Evolutionary conservation across 208 protist genomes (phyloP).

Genomic region (Crithidia mellificae): DNA sequence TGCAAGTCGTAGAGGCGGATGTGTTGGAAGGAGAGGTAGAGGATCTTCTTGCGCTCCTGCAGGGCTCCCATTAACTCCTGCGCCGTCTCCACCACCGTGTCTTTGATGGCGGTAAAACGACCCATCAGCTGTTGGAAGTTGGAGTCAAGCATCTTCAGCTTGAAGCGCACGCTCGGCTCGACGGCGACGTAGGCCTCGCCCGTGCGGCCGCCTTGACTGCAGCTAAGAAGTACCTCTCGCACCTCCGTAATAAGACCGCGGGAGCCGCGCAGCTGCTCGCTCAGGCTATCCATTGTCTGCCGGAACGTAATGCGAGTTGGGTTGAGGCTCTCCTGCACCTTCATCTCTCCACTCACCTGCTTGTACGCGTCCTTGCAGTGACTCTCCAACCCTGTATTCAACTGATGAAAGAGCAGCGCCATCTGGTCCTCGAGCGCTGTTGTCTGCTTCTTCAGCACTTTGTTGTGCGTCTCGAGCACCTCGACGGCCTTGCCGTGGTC

Average conservation of each 20-base stretch:
- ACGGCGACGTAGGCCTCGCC: slow-evolving; percentile 78
- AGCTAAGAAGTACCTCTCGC: slow-evolving; percentile 60
- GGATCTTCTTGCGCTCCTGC: slow-evolving; percentile 88
- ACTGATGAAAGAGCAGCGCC: slow-evolving; percentile 88
- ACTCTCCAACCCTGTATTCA: slow-evolving; percentile 80
- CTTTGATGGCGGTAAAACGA: slow-evolving; percentile 85
- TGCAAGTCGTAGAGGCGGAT: slow-evolving; percentile 92
- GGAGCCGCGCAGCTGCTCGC: slow-evolving; percentile 76
- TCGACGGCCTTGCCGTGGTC: slow-evolving; percentile 84
- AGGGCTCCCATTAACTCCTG: slow-evolving; percentile 86
- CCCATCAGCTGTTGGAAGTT: slow-evolving; percentile 88
- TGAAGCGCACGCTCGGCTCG: slow-evolving; percentile 86
- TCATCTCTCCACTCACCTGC: slow-evolving; percentile 71
- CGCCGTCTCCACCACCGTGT: slow-evolving; percentile 83
- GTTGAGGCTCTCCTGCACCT: slow-evolving; percentile 79
- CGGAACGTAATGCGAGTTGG: slow-evolving; percentile 76
- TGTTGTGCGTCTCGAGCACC: slow-evolving; percentile 85
- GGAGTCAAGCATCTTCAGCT: slow-evolving; percentile 86
- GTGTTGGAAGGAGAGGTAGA: slow-evolving; percentile 92
- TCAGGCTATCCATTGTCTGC: slow-evolving; percentile 90
- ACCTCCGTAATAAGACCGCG: slow-evolving; percentile 79
- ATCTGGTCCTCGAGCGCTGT: slow-evolving; percentile 92
- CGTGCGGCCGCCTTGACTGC: slow-evolving; percentile 39
- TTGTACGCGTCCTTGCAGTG: slow-evolving; percentile 82
- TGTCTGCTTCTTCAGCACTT: slow-evolving; percentile 77